Conservation (phyloP, 1,284 basidiomycete species). For the Cutaneotrichosporon curvatum region DNA sequence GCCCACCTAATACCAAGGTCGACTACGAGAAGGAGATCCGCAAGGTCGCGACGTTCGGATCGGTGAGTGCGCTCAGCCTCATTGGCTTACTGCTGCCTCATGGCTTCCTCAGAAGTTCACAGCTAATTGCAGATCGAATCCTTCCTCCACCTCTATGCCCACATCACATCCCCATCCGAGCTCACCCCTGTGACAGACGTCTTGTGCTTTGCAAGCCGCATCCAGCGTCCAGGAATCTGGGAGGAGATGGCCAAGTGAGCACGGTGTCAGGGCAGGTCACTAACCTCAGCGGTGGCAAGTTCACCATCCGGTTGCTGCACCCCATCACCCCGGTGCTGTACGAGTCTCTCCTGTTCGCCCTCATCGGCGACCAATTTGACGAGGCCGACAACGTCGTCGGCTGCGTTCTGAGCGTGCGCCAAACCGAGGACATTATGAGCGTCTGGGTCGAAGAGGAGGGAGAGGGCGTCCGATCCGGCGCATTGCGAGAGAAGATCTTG, state of each 20-base stretch:
- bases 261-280: neutral
- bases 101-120: too few species aligned
- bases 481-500: slow-evolving; percentile 45
- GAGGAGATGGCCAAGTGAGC: slow-evolving; percentile 46
- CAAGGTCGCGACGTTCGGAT: slow-evolving; percentile 47
- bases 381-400: slow-evolving; percentile 46
- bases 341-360: slow-evolving; percentile 40
- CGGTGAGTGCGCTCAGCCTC: slow-evolving; percentile 28
- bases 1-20: slow-evolving; percentile 45
- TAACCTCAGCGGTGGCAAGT: slow-evolving; percentile 36
- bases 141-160: slow-evolving; percentile 46
- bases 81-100: too few species aligned
- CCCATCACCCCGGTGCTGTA: slow-evolving; percentile 41
- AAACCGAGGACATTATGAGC: slow-evolving; percentile 45
- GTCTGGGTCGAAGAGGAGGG: slow-evolving; percentile 48
- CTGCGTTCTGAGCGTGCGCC: slow-evolving; percentile 44
- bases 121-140: slow-evolving; percentile 42
- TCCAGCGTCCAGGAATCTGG: slow-evolving; percentile 45
- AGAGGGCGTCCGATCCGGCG: slow-evolving; percentile 36
- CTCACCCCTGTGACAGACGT: slow-evolving; percentile 46
- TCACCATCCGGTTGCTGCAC: slow-evolving; percentile 43
- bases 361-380: slow-evolving; percentile 47
- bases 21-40: slow-evolving; percentile 47
- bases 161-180: slow-evolving; percentile 43
- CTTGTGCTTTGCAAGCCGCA: slow-evolving; percentile 41